These are phyloP conservation scores for Cladophialophora immunda DNA, from an alignment of 2,329 filamentous ascomycete genomes.

Conservation along the genomic window DNA sequence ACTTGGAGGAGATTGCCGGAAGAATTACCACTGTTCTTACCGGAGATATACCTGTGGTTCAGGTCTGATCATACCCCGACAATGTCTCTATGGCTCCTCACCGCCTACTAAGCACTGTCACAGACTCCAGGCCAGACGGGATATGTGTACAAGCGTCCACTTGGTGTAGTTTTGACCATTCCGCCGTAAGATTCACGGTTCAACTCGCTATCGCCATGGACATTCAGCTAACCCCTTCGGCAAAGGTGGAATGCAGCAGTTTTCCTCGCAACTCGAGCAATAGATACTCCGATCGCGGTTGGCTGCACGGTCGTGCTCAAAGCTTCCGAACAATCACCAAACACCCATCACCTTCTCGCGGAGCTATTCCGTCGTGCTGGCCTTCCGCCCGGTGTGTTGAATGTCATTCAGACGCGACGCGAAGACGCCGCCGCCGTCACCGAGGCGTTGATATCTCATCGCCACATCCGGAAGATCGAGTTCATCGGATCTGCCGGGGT, in stretches of 20 bases:
- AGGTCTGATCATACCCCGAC: background rate
- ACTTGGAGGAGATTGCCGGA: slow-evolving; percentile 26
- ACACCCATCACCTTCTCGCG: slow-evolving; percentile 80
- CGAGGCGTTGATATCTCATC: slow-evolving; percentile 72
- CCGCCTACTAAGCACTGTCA: background rate
- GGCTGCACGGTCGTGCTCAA: slow-evolving; percentile 91
- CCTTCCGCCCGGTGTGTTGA: slow-evolving; percentile 79
- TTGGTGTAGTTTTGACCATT: slow-evolving; percentile 73
- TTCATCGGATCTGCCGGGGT: slow-evolving; percentile 91
- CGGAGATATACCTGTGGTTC: slow-evolving; percentile 42
- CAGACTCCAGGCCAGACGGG: slow-evolving; percentile 16
- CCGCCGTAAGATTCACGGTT: slow-evolving; percentile 74
- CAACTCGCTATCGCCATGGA: background rate
- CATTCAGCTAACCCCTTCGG: slow-evolving; percentile 30
- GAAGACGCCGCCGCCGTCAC: slow-evolving; percentile 71
- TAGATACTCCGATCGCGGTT: slow-evolving; percentile 83
- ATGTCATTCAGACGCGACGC: slow-evolving; percentile 87
- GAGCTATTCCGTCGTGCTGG: slow-evolving; percentile 80
- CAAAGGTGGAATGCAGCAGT: slow-evolving; percentile 77
- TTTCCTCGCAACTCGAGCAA: slow-evolving; percentile 85
- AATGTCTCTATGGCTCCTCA: background rate
- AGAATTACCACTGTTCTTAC: slow-evolving; percentile 21
- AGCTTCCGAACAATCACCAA: slow-evolving; percentile 90
- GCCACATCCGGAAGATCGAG: slow-evolving; percentile 78
- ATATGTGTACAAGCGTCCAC: slow-evolving; percentile 15